A percentile compares a stretch with the other conserved stretches of the same genome.
phyloP scores from a whole-genome alignment of 148 eudicot species.

The Silene uniflora region DNA sequence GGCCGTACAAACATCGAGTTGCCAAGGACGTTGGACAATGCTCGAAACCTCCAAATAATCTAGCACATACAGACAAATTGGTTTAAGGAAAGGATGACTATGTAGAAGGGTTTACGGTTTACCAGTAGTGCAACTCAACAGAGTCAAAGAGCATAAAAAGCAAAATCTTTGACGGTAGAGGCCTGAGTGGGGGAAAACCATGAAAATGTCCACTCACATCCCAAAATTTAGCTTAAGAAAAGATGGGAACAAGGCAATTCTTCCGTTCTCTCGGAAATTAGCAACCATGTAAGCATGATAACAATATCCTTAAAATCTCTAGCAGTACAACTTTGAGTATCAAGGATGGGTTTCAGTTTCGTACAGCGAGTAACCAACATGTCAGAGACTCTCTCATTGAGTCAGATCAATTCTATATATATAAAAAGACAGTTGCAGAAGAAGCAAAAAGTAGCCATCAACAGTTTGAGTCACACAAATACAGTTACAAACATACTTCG shows the following conservation, averaged over 20 bases:
- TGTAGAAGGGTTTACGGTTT: too few species aligned
- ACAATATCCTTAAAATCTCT: background rate
- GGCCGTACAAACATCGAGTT: too few species aligned
- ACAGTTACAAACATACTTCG: background rate
- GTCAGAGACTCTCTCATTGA: background rate
- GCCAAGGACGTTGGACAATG: too few species aligned
- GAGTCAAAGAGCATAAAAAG: too few species aligned
- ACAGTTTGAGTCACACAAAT: too few species aligned
- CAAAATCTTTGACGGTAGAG: background rate
- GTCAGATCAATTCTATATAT: background rate
- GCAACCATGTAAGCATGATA: background rate
- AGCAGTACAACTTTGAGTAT: background rate
- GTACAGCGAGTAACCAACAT: too few species aligned
- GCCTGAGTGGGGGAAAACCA: background rate
- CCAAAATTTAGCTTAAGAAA: background rate
- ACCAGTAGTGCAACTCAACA: too few species aligned
- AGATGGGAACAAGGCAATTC: background rate
- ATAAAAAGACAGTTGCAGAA: too few species aligned
- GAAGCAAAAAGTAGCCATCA: too few species aligned
- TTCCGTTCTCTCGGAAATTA: background rate
- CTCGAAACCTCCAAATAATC: too few species aligned
- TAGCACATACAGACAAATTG: background rate
- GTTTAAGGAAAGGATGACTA: too few species aligned
- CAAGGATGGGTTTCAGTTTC: too few species aligned
- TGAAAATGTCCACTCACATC: background rate